Percentiles rank a stretch among this genome's conserved stretches.
Evolutionary conservation across 2,329 filamentous ascomycete genomes (phyloP).

Genomic region (Beauveria bassiana): DNA sequence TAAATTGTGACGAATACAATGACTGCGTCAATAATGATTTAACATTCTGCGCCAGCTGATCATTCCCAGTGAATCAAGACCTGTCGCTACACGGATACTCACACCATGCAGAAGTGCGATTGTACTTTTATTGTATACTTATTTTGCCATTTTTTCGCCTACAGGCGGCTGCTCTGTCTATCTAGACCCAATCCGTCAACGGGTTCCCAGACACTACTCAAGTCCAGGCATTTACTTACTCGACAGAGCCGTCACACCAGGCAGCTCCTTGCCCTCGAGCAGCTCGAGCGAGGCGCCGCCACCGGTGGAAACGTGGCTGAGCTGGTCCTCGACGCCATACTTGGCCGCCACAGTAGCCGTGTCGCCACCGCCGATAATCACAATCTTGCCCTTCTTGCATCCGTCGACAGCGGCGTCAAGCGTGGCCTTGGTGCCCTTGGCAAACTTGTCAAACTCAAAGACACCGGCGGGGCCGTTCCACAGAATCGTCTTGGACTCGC

Average conservation of each 20-base stretch:
- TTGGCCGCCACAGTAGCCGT: conserved; percentile 97
- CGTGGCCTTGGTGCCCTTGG: conserved; percentile 83
- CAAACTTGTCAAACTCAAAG: conserved; percentile 95
- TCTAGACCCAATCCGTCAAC: conserved; percentile 4
- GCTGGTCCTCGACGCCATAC: conserved; percentile 91
- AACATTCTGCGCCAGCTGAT: neutral
- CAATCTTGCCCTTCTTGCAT: conserved; percentile 76
- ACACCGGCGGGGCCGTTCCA: conserved; percentile 98
- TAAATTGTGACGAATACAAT: neutral
- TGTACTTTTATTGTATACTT: neutral
- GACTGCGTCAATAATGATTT: neutral
- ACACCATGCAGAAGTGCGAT: neutral
- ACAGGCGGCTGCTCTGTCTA: conserved; percentile 1
- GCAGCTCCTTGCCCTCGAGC: conserved; percentile 95
- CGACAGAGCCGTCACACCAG: conserved; percentile 87
- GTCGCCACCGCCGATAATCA: conserved; percentile 97
- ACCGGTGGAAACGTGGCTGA: conserved; percentile 96
- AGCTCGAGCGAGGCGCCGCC: conserved; percentile 93
- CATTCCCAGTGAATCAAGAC: neutral
- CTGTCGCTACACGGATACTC: neutral
- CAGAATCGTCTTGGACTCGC: conserved; percentile 87
- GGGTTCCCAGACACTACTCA: conserved; percentile 2
- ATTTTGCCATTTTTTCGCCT: neutral
- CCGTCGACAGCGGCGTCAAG: conserved; percentile 82
- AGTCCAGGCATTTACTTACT: conserved; percentile 47